Evolutionary conservation across 495 filamentous ascomycete genomes (phyloP).

Genomic region (Tetracladium marchalianum): DNA sequence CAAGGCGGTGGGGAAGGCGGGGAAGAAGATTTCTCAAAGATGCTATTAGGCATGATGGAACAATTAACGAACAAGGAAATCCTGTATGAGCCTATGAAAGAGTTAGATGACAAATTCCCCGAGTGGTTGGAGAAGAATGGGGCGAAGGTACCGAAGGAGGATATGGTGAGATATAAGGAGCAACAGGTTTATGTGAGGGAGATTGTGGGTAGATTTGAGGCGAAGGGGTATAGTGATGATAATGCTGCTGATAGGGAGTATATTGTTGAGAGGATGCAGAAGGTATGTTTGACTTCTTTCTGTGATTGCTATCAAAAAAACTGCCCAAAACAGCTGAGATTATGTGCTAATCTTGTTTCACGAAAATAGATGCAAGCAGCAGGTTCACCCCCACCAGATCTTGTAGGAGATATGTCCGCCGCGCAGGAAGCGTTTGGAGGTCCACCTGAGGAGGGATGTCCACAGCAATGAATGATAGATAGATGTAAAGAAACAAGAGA

Average conservation of each 20-base stretch:
- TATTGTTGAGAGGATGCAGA: conserved; percentile 95
- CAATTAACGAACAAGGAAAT: conserved; percentile 97
- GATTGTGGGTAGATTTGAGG: conserved; percentile 84
- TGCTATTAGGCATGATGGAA: conserved; percentile 97
- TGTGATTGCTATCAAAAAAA: too few species aligned
- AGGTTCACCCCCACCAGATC: conserved; percentile 79
- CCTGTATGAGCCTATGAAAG: conserved; percentile 97
- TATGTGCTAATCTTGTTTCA: conserved; percentile 8
- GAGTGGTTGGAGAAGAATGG: conserved; percentile 76
- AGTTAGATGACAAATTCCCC: conserved; percentile 83
- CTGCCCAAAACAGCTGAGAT: conserved; percentile 3
- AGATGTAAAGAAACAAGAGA: too few species aligned
- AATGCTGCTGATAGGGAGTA: conserved; percentile 78
- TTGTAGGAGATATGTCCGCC: conserved; percentile 80
- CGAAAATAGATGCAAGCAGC: conserved; percentile 74
- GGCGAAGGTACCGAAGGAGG: conserved; percentile 49
- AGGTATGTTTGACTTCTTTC: conserved; percentile 44
- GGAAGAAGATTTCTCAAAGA: conserved; percentile 84
- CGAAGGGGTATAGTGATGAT: conserved; percentile 64
- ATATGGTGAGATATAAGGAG: conserved; percentile 67
- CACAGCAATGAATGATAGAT: conserved; percentile 46
- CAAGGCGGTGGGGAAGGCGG: conserved; percentile 50
- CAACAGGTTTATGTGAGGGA: conserved; percentile 76
- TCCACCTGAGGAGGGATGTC: conserved; percentile 56
- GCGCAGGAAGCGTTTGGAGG: conserved; percentile 62